Base-by-base conservation (phyloP, 2,329 filamentous ascomycete species). In the Atkinsonella hypoxylon region DNA sequence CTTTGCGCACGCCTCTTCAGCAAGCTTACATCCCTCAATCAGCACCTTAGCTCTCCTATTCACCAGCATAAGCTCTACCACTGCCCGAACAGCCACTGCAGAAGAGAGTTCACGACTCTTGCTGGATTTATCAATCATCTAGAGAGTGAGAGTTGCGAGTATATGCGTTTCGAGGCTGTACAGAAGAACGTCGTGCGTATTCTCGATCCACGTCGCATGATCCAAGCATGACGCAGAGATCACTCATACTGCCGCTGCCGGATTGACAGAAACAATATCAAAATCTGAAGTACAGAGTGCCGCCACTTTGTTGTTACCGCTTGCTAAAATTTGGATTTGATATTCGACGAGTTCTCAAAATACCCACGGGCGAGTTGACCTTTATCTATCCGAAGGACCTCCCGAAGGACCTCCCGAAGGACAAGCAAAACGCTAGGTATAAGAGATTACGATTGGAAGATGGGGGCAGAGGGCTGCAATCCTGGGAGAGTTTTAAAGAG, bases 241-340 rank as follows among this genome's bases (percentile, higher is more conserved):
- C 1, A 74, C 70, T 13, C 7, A 43, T 10, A 22, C 18, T 22
- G 22, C 41, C 22, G 22, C 11, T 4, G 22, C n/a, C 18, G 41
- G 41, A 43, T 30, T 43, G 18, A 20, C 41, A 22, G 13, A 20
- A n/a, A 22, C 18, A 4, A 12, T n/a, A n/a, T n/a, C n/a, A n/a
- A n/a, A n/a, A n/a, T n/a, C n/a, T n/a, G n/a, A n/a, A n/a, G n/a
- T n/a, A n/a, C n/a, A n/a, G n/a, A n/a, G n/a, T n/a, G n/a, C n/a
- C n/a, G n/a, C n/a, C n/a, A n/a, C n/a, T n/a, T n/a, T n/a, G n/a
- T n/a, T n/a, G n/a, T n/a, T n/a, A n/a, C n/a, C n/a, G n/a, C n/a
- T n/a, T n/a, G n/a, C n/a, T n/a, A n/a, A n/a, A n/a, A n/a, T n/a
- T n/a, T n/a, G n/a, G n/a, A n/a, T n/a, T n/a, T n/a, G n/a, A n/a